These are phyloP conservation scores for Colletotrichum magnum DNA, from an alignment of 2,329 filamentous ascomycete genomes.

Conservation along the genomic window DNA sequence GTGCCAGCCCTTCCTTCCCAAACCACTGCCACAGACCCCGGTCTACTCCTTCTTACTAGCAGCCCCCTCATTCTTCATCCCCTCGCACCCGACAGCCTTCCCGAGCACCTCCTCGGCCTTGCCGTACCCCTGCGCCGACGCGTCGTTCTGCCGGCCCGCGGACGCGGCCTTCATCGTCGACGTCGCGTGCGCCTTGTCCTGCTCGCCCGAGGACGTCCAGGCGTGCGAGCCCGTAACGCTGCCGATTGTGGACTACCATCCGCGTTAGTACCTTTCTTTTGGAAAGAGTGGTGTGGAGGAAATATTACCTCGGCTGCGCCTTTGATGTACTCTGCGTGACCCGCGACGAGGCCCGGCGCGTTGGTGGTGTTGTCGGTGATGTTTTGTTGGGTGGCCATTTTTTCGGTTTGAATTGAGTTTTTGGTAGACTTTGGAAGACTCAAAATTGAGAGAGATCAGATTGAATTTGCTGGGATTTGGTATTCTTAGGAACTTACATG, in stretches of 20 bases:
- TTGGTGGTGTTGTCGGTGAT: constrained; percentile 45
- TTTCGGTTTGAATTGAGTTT: not conserved
- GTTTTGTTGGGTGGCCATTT: constrained; percentile 36
- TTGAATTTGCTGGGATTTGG: too few species aligned
- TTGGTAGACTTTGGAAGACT: too few species aligned
- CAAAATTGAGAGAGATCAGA: too few species aligned
- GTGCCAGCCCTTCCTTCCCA: too few species aligned
- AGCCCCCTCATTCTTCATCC: constrained; percentile 76
- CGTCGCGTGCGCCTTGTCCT: constrained; percentile 74
- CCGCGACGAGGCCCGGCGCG: constrained; percentile 71
- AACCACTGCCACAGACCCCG: too few species aligned
- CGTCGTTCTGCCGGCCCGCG: constrained; percentile 69
- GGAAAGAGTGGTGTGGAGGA: not conserved
- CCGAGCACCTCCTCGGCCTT: constrained; percentile 76
- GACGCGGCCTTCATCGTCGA: constrained; percentile 74
- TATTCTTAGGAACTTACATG: too few species aligned
- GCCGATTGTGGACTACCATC: constrained; percentile 69
- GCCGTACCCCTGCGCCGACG: constrained; percentile 68
- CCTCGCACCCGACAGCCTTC: constrained; percentile 75
- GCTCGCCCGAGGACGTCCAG: constrained; percentile 75
- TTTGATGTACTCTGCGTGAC: constrained; percentile 78
- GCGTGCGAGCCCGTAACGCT: constrained; percentile 72
- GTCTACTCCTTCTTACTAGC: constrained; percentile 58
- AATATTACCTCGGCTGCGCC: constrained; percentile 72
- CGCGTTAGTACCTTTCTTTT: not conserved